Base-by-base conservation (phyloP, 495 filamentous ascomycete species). In the Diplogelasinospora grovesii region DNA sequence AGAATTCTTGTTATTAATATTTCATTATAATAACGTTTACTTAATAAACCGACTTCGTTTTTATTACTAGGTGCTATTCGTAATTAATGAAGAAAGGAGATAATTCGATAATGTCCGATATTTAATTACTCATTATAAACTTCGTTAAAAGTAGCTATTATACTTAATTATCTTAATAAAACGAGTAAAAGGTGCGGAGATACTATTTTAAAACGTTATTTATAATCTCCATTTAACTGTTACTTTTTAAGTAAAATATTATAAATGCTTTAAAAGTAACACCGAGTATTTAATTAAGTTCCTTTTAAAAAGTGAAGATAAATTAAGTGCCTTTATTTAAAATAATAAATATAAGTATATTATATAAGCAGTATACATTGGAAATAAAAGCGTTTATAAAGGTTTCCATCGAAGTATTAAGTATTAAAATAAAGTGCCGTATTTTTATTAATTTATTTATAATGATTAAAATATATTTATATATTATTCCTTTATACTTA, bases 61-160 rank as follows among this genome's bases (percentile, higher is more conserved):
- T n/a, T 27, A 21, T 35, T 8, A 11, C 13, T 2, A n/a, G 35
- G 18, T 37, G 9, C 19, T 1, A 37, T 4, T 22, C 21, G 11
- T 37, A 37, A 5, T 37, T 37, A 0, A 22, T 22, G 16, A 37
- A 37, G 35, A 37, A 37, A 6, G 35, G 35, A 8, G 35, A 37
- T 3, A 37, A 18, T 22, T 15, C 11, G 11, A 22, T 37, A 5
- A n/a, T 37, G 10, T 37, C 21, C n/a, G 20, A 22, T n/a, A 22
- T 15, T 2, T 13, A 6, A 22, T 7, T 24, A 22, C 24, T 37
- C 2, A 11, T n/a, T 10, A 22, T 22, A 11, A 37, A 13, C 35
- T 37, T 11, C 11, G 35, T 22, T 5, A 24, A 23, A 0, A 13
- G 22, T 0, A 38, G 1, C 20, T 2, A 25, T 3, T 23, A 11